Evolutionary conservation across 202 grass and related monocot species (phyloP).

Genomic region (Brachypodium distachyon): DNA sequence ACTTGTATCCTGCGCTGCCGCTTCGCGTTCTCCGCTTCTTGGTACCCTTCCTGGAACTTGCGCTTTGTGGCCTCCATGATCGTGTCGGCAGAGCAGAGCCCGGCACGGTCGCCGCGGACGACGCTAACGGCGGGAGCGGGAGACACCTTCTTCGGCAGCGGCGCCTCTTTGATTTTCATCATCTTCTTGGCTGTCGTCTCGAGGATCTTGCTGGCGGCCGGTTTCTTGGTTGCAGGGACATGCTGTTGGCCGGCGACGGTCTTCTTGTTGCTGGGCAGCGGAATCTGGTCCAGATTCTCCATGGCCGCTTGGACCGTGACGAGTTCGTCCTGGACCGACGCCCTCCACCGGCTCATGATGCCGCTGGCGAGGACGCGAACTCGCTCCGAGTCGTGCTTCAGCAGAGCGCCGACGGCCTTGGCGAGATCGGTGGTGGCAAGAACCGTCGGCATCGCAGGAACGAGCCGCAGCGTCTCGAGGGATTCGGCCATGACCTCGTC

Average conservation of each 20-base stretch:
- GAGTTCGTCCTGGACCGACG: neutral
- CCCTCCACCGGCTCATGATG: neutral
- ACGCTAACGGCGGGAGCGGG: neutral
- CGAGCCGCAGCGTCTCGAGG: neutral
- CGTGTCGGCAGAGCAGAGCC: neutral
- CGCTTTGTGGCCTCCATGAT: neutral
- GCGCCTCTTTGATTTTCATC: no score
- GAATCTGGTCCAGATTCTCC: neutral
- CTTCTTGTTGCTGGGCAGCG: no score
- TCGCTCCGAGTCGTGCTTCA: neutral
- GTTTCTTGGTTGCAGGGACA: neutral
- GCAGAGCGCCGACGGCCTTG: neutral
- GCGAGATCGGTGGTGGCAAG: neutral
- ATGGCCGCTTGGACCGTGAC: neutral
- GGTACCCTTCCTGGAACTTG: neutral
- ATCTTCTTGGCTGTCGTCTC: no score
- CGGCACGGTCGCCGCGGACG: neutral
- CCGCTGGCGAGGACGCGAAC: neutral
- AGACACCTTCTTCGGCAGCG: neutral
- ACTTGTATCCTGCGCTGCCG: neutral
- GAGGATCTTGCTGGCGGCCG: no score
- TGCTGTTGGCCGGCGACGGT: neutral
- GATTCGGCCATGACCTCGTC: neutral
- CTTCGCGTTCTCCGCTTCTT: neutral
- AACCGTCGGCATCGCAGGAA: neutral